Evolutionary conservation across 2,329 filamentous ascomycete genomes (phyloP), one percentile per base, ranked within the genome.

Genomic region (Penicillium sp.): DNA sequence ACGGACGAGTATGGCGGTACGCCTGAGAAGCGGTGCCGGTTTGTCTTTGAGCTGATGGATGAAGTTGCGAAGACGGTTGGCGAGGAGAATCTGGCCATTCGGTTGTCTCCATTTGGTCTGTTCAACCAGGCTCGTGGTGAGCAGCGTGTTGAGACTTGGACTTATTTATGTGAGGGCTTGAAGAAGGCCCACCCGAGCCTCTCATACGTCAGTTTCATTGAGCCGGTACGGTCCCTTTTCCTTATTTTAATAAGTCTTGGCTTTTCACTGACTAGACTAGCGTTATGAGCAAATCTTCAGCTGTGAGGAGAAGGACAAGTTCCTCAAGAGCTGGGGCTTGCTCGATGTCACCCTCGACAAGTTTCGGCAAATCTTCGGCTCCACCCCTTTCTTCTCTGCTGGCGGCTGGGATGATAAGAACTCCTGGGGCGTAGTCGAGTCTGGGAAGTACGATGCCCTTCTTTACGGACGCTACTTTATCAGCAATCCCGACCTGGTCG

Each of bases 141-240:
- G 63, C 76, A 85, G 71, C 75, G 83, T 1, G 60, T 85, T 22
- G 82, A 84, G 69, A 85, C 82, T 0, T 86, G 82, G 81, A 75
- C 76, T 2, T 72, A 80, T 60, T 73, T 86, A 5, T 84, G 81
- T 61, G 72, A 73, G 42, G 74, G 81, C 59, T 66, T 86, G 60
- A 85, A 85, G 69, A 67, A 69, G 50, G 66, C 69, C 5, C 71
- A 76, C 10, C 80, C 80, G 0, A 64, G 69, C 4, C 64, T 86
- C 20, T 80, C 80, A 2, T 86, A 86, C 61, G 79, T 86, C 15
- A 82, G 80, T 72, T 83, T 86, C 47, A 76, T 86, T 50, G 84
- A 86, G 69, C 83, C 83, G 68, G 70, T 73, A 61, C 56, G 68
- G 22, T 43, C 5, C 54, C 20, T 3, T 39, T 8, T 11, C 17